Evolutionary conservation across 371 early-diverging fungal species (phyloP).

Genomic region (Blakeslea trispora): DNA sequence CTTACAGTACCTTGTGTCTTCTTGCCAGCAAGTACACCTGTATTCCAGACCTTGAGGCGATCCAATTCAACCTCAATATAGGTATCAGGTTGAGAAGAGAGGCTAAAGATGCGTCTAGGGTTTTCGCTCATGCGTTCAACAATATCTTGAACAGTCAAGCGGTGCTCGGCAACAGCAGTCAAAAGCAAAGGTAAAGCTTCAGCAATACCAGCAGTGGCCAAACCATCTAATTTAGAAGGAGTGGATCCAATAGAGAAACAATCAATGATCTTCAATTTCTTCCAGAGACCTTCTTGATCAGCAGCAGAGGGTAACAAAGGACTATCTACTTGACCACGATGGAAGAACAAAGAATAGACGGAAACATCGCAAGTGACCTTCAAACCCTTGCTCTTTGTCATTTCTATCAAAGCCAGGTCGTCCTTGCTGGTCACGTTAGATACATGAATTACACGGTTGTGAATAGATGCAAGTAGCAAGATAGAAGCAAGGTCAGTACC

Average conservation of each 20-base stretch:
- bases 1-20: constrained; percentile 66
- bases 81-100: constrained; percentile 86
- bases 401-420: constrained; percentile 82
- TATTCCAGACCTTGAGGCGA: constrained; percentile 45
- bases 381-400: constrained; percentile 87
- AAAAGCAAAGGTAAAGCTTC: constrained; percentile 84
- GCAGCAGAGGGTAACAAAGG: constrained; percentile 43
- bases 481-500: constrained; percentile 87
- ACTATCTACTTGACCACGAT: constrained; percentile 59
- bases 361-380: constrained; percentile 91
- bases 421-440: constrained; percentile 77
- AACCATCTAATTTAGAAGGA: constrained; percentile 60
- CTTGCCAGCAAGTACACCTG: constrained; percentile 46
- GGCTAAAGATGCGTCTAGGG: constrained; percentile 88
- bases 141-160: constrained; percentile 81
- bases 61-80: constrained; percentile 86
- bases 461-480: constrained; percentile 81
- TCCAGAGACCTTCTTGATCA: constrained; percentile 79
- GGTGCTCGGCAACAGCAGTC: constrained; percentile 80
- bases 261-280: constrained; percentile 78
- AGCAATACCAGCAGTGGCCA: constrained; percentile 63
- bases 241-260: constrained; percentile 84
- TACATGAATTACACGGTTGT: constrained; percentile 83
- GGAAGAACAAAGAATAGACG: constrained; percentile 78
- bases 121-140: constrained; percentile 75